A percentile compares a stretch with the other conserved stretches of the same genome.
These are phyloP conservation scores for Triticum urartu DNA, from an alignment of 176 grass and related monocot species.

Conservation along the genomic window DNA sequence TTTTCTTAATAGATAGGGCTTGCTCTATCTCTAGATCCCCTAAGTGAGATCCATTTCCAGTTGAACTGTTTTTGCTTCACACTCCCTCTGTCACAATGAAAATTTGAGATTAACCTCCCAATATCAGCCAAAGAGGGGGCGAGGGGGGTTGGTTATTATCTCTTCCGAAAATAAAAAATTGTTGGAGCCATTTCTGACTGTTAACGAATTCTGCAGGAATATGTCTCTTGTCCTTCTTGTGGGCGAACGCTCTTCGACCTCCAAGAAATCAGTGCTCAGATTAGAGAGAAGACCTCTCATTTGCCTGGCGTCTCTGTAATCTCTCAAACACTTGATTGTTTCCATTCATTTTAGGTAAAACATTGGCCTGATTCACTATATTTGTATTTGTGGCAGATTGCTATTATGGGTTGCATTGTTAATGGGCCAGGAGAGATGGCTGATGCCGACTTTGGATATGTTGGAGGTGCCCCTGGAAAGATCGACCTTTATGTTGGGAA, in stretches of 20 bases:
- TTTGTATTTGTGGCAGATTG: slow-evolving; percentile 60
- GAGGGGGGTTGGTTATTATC: neutral
- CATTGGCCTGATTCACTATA: neutral
- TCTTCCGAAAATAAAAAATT: neutral
- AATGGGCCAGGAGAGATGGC: slow-evolving; percentile 98
- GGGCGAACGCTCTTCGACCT: slow-evolving; percentile 91
- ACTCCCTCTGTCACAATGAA: neutral
- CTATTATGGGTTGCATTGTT: slow-evolving; percentile 97
- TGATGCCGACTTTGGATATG: slow-evolving; percentile 95
- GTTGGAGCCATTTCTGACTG: slow-evolving; percentile 1
- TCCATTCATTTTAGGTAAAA: slow-evolving; percentile 1
- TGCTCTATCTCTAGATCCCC: slow-evolving; percentile 6
- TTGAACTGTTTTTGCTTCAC: neutral
- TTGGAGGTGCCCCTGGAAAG: slow-evolving; percentile 91
- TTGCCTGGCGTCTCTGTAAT: slow-evolving; percentile 91
- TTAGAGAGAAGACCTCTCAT: slow-evolving; percentile 91
- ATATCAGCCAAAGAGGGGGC: neutral
- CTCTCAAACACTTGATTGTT: slow-evolving; percentile 16
- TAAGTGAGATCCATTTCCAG: neutral
- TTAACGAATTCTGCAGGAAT: slow-evolving; percentile 56
- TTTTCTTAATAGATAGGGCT: neutral
- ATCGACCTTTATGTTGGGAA: slow-evolving; percentile 98
- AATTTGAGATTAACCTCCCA: neutral
- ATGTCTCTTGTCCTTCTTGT: slow-evolving; percentile 93
- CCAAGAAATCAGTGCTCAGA: slow-evolving; percentile 89